phyloP scores from a whole-genome alignment of 176 grass and related monocot genomes.

The Oryza officinalis region DNA sequence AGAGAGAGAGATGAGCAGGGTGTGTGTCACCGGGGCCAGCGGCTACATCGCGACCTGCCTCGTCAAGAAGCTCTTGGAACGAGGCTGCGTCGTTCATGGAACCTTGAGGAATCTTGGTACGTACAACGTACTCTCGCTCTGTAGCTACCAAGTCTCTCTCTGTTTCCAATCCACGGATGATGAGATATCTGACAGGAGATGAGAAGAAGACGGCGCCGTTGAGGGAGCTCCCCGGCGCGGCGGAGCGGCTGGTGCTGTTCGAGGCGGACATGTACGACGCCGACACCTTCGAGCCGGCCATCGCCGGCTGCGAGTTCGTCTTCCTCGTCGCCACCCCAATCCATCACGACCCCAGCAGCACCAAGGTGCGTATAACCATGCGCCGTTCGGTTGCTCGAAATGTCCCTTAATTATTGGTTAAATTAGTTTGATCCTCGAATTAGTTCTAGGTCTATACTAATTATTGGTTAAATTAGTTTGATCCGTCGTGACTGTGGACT shows the following conservation, averaged over 20 bases:
- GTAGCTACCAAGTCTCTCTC: too few species aligned
- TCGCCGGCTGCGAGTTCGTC: constrained; percentile 61
- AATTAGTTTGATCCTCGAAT: too few species aligned
- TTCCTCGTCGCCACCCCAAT: constrained; percentile 50
- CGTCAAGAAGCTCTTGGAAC: constrained; percentile 13
- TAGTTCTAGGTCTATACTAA: too few species aligned
- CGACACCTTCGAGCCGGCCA: constrained; percentile 53
- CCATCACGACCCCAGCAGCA: constrained; percentile 26
- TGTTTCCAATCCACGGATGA: too few species aligned
- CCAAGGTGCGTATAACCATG: constrained; percentile 59
- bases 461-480: too few species aligned
- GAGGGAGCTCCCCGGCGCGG: constrained; percentile 44
- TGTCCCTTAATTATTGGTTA: too few species aligned
- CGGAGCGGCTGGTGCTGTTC: constrained; percentile 52
- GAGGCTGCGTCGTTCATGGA: constrained; percentile 3
- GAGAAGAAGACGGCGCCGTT: constrained; percentile 44
- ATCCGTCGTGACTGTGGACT: too few species aligned
- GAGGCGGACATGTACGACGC: constrained; percentile 57
- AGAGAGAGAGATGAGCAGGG: background rate
- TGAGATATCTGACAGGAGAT: constrained; percentile 27
- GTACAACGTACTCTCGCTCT: background rate
- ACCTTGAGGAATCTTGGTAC: constrained; percentile 2
- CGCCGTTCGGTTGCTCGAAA: too few species aligned
- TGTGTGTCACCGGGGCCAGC: background rate
- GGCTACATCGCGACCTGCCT: constrained; percentile 22